A percentile compares a stretch with the other conserved stretches of the same genome.
Conservation (phyloP, 2,329 filamentous ascomycete genomes). For the Penicillium sp. region DNA sequence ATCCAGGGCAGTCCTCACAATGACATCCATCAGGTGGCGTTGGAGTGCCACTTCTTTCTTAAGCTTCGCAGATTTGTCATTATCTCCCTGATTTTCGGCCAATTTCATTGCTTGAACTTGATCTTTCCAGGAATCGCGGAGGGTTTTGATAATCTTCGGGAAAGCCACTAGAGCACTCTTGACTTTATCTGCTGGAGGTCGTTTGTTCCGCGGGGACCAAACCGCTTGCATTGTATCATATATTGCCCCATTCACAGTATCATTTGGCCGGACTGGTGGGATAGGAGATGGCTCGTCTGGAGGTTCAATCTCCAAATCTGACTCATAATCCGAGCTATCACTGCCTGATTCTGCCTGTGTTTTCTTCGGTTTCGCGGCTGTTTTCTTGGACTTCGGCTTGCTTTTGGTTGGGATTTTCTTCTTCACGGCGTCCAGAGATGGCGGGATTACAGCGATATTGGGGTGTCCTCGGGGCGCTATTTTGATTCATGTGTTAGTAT, state of each 20-base stretch:
- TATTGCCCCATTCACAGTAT: constrained; percentile 56
- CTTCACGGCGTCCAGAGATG: constrained; percentile 11
- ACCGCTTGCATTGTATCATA: constrained; percentile 66
- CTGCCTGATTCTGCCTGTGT: constrained; percentile 49
- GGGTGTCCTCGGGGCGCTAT: not conserved
- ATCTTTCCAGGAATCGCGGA: constrained; percentile 65
- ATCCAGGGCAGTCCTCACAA: constrained; percentile 47
- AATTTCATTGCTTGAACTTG: constrained; percentile 60
- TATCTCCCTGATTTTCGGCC: constrained; percentile 62
- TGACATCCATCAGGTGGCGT: constrained; percentile 60
- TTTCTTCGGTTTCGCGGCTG: constrained; percentile 11
- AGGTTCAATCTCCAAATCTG: constrained; percentile 55
- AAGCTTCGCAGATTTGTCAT: constrained; percentile 57
- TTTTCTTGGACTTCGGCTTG: constrained; percentile 17
- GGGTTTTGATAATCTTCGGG: constrained; percentile 63
- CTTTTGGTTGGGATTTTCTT: constrained; percentile 31
- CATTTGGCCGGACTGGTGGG: constrained; percentile 55
- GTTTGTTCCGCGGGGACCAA: constrained; percentile 61
- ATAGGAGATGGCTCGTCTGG: constrained; percentile 61
- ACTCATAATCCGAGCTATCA: constrained; percentile 52
- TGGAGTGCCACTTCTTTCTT: constrained; percentile 62
- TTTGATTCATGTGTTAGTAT: not conserved
- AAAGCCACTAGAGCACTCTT: constrained; percentile 59
- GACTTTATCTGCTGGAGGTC: constrained; percentile 55
- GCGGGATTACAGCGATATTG: constrained; percentile 1